A percentile compares a stretch with the other conserved stretches of the same genome.
These are phyloP conservation scores for Phytophthora crassamura DNA, from an alignment of 352 stramenopile genomes.

Conservation along the genomic window DNA sequence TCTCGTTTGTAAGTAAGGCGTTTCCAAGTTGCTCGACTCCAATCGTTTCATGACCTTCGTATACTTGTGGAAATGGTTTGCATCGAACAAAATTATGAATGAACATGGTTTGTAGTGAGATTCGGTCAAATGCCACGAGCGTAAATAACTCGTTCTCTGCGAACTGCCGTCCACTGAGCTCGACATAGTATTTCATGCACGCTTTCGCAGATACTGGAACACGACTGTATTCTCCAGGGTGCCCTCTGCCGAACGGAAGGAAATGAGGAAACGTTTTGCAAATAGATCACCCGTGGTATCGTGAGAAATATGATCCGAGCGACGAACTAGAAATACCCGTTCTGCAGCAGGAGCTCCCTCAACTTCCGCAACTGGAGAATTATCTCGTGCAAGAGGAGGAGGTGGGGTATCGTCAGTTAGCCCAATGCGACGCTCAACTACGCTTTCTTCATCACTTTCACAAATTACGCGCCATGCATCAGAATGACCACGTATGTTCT, in stretches of 20 bases:
- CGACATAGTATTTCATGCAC: slow-evolving; percentile 12
- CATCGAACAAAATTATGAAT: slow-evolving; percentile 6
- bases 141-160: no score
- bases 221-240: background rate
- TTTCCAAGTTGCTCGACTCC: background rate
- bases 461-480: background rate
- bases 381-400: background rate
- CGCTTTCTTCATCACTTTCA: background rate
- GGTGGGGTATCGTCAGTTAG: background rate
- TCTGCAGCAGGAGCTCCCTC: no score
- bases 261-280: slow-evolving; percentile 14
- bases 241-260: slow-evolving; percentile 6
- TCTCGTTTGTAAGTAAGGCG: background rate
- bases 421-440: background rate
- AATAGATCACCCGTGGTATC: slow-evolving; percentile 12
- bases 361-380: background rate
- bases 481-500: background rate
- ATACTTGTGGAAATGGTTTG: background rate
- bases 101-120: no score
- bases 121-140: no score
- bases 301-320: no score
- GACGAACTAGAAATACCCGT: background rate
- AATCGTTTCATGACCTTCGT: background rate
- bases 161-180: no score
- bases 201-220: slow-evolving; percentile 1